A percentile compares a stretch with the other conserved stretches of the same genome.
These are phyloP conservation scores for Wickerhamomyces canadensis DNA, from an alignment of 805 yeast genomes.

Conservation along the genomic window DNA sequence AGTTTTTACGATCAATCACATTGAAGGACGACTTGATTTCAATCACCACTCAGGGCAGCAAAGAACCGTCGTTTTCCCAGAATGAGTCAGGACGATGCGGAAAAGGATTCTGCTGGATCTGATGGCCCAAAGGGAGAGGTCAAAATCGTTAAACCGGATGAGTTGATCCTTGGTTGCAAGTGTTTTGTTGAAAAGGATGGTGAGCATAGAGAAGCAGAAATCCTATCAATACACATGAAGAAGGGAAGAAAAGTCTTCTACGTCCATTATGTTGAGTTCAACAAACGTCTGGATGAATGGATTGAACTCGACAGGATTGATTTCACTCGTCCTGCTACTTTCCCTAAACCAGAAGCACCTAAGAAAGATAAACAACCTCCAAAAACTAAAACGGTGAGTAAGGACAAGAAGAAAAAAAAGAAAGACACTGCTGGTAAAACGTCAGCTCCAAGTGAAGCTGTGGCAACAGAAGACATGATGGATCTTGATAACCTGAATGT, in stretches of 20 bases:
- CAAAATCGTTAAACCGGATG: slow-evolving; percentile 34
- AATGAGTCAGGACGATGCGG: slow-evolving; percentile 1
- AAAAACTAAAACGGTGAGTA: slow-evolving; percentile 23
- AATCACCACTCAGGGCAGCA: too few relatives aligned
- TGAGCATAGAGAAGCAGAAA: slow-evolving; percentile 77
- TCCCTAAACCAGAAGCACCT: slow-evolving; percentile 56
- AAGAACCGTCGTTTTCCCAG: neutral
- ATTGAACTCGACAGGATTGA: slow-evolving; percentile 68
- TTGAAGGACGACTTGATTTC: too few relatives aligned
- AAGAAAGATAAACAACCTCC: slow-evolving; percentile 33
- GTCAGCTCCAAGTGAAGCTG: slow-evolving; percentile 14
- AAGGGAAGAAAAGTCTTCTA: slow-evolving; percentile 79
- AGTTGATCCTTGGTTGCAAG: slow-evolving; percentile 71
- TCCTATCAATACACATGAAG: slow-evolving; percentile 67
- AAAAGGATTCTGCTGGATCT: slow-evolving; percentile 19
- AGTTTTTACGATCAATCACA: too few relatives aligned
- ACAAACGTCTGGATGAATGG: slow-evolving; percentile 98
- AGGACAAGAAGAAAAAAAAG: slow-evolving; percentile 21
- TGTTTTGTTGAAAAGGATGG: slow-evolving; percentile 79
- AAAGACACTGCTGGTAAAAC: slow-evolving; percentile 12
- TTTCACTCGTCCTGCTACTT: slow-evolving; percentile 58
- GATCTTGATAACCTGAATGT: slow-evolving; percentile 82
- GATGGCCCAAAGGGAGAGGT: slow-evolving; percentile 16
- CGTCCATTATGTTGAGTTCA: slow-evolving; percentile 91
- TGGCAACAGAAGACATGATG: slow-evolving; percentile 59